Base-by-base conservation (phyloP, 2,329 filamentous ascomycete species). In the Xylariaceae sp. region DNA sequence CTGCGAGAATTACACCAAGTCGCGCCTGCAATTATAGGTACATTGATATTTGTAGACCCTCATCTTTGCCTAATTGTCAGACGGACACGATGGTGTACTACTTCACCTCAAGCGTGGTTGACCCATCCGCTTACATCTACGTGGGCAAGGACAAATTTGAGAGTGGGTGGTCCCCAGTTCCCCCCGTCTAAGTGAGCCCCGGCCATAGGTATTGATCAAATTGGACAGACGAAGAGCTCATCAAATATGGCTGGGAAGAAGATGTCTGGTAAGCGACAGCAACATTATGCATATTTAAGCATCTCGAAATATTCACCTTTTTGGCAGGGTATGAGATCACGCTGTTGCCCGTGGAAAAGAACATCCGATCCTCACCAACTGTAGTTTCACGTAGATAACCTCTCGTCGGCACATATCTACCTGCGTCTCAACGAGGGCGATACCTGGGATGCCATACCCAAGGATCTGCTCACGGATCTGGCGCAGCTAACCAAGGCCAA, bases 61-160 rank as follows among this genome's bases (percentile, higher is more conserved):
- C 17, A 16, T n/a, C 28, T 30, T 38, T 33, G 31, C 19, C 33
- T 7, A n/a, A n/a, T 15, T 19, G 8, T 4, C 34, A 24, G 34
- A 26, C n/a, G n/a, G 22, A 11, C 11, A 26, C 22, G 6, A 94
- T 98, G 93, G 93, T 98, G 35, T 95, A 87, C 70, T 97, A 97
- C 66, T 97, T 93, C 65, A 93, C 83, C 1, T 97, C 91, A 19
- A 91, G 79, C 47, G 81, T 82, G 32, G 88, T 95, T 30, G 76
- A 83, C 11, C 91, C 93, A 2, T 64, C 89, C 24, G 91, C 89
- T 32, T 90, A 85, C 62, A 82, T 98, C 60, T 98, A 98, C 64
- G 89, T 96, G 45, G 93, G 93, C 66, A 98, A 97, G 68, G 93
- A 98, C 74, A 98, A 98, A 71, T 90, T 93, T 56, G 93, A 98